Base-by-base conservation (phyloP, 306 rosid species). In the Macrotyloma uniflorum region DNA sequence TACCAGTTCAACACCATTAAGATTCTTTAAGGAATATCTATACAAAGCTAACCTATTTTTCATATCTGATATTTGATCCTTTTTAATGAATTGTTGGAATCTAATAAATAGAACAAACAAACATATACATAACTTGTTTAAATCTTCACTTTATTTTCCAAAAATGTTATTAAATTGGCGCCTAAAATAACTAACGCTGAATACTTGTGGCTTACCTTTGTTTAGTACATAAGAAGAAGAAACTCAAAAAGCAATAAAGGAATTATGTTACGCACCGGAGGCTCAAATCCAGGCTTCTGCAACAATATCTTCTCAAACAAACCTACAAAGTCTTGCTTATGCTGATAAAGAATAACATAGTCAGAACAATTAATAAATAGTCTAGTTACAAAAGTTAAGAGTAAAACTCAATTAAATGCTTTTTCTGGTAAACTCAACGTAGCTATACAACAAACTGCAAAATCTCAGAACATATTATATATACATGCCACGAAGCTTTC, bases 251-350 rank as follows among this genome's bases (percentile, higher is more conserved):
- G 15, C 47, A 75, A 78, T 22, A 72, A 57, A 36, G 42, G 71
- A 77, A 67, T 70, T 58, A 80, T 73, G 63, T 77, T n/a, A n/a
- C 97, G 86, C 76, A 95, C 99, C 47, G 64, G 91, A 68, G 97
- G 95, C 40, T 81, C 87, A 86, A 93, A 90, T 32, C 55, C 80
- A 70, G 87, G 79, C 81, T 90, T 86, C 84, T 82, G 79, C 69
- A 86, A 51, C 88, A 40, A 32, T 82, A 95, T 70, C 80, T 88
- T 83, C 83, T 90, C 83, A 82, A 86, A 87, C 33, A 83, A 18
- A 66, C 85, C 91, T 66, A 73, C 89, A 19, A 90, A 84, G 8
- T 84, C 88, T 78, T 77, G 88, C 77, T 87, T 88, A 88, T 80
- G 87, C 98, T 93, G 98, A 23, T 67, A 75, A 45, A 69, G 20